Conservation (phyloP, 768 basidiomycete species). For the Dioszegia crocea region DNA sequence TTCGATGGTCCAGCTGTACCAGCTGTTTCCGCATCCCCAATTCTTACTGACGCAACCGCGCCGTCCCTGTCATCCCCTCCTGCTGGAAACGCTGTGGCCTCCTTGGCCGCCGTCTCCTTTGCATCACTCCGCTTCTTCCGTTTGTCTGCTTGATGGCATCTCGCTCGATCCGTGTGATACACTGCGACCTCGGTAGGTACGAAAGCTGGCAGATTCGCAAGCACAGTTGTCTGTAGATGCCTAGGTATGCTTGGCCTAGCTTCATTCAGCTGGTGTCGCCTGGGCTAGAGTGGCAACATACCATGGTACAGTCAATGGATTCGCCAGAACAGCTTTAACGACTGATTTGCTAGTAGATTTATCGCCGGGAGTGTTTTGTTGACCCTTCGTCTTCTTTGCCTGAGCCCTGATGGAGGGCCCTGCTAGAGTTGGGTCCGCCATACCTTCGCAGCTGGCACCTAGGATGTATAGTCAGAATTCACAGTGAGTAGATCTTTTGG, state of each 20-base stretch:
- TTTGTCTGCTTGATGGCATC: slow-evolving; percentile 34
- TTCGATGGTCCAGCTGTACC: background rate
- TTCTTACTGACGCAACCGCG: background rate
- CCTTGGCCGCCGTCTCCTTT: slow-evolving; percentile 1
- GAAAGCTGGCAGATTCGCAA: slow-evolving; percentile 26
- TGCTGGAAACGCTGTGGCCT: background rate
- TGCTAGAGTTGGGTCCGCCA: background rate
- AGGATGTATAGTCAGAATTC: background rate
- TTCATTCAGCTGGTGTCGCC: background rate
- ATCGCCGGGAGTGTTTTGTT: background rate
- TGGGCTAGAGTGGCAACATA: slow-evolving; percentile 8
- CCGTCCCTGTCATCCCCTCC: background rate
- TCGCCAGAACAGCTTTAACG: slow-evolving; percentile 37
- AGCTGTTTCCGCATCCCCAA: too few relatives aligned
- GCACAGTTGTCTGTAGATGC: slow-evolving; percentile 31
- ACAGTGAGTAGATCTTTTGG: background rate
- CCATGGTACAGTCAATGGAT: slow-evolving; percentile 37
- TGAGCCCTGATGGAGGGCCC: slow-evolving; percentile 21
- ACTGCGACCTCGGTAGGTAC: slow-evolving; percentile 29
- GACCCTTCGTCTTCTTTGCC: slow-evolving; percentile 25
- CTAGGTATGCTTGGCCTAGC: slow-evolving; percentile 38
- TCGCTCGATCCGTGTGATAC: slow-evolving; percentile 34
- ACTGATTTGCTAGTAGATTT: slow-evolving; percentile 5
- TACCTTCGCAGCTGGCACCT: background rate
- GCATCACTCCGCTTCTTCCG: background rate